Evolutionary conservation across 208 protist species (phyloP).

Genomic region (Trypanosoma cruzi): DNA sequence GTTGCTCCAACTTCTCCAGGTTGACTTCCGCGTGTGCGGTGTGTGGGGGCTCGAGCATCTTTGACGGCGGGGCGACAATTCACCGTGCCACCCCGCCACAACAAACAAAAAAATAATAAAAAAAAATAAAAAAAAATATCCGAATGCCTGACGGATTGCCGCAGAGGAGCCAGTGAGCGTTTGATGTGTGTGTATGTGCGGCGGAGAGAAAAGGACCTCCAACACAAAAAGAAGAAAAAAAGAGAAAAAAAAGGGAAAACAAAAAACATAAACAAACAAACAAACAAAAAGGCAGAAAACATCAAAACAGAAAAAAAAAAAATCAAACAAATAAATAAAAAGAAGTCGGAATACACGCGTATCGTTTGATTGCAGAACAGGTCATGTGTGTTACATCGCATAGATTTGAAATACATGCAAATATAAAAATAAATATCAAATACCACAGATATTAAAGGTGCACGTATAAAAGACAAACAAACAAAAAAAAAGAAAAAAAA

Average conservation of each 20-base stretch:
- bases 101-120: background rate
- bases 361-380: background rate
- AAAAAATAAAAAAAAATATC: background rate
- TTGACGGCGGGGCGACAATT: background rate
- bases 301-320: background rate
- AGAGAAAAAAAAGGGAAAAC: conserved; percentile 2
- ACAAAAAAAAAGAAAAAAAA: no score
- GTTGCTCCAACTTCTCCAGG: conserved; percentile 13
- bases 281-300: background rate
- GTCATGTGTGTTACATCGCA: no score
- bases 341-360: background rate
- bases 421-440: no score
- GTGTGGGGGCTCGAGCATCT: background rate
- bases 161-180: no score
- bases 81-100: no score
- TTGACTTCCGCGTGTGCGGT: background rate
- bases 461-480: no score
- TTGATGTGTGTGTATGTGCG: background rate
- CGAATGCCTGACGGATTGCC: no score
- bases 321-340: background rate
- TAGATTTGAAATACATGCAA: no score
- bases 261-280: background rate
- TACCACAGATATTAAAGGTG: no score
- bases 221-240: background rate
- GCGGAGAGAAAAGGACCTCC: background rate